Evolutionary conservation across 1,139 yeast genomes (phyloP).

Genomic region (Sugiyamaella xylanicola): DNA sequence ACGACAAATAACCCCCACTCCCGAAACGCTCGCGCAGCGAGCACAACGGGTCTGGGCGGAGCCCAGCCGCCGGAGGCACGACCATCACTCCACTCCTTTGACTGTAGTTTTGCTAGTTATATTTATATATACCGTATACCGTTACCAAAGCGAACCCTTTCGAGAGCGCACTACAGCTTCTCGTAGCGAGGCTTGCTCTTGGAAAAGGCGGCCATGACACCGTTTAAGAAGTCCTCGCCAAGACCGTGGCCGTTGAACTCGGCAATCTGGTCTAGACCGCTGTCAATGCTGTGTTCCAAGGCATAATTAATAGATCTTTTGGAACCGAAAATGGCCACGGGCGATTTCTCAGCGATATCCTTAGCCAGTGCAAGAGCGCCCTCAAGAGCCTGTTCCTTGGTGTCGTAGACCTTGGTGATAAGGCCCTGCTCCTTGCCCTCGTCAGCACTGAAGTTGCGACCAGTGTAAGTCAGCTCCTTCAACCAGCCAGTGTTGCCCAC

Average conservation of each 20-base stretch:
- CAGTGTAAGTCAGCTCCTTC: slow-evolving; percentile 66
- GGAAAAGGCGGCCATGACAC: slow-evolving; percentile 37
- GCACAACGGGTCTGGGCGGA: too few relatives aligned
- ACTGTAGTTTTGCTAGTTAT: too few relatives aligned
- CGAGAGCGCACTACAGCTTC: too few relatives aligned
- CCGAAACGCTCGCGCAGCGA: too few relatives aligned
- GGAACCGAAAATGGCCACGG: slow-evolving; percentile 69
- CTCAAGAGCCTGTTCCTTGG: slow-evolving; percentile 53
- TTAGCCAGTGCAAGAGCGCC: slow-evolving; percentile 55
- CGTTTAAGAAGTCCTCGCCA: slow-evolving; percentile 42
- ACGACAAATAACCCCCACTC: slow-evolving; percentile 1
- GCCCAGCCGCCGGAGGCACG: too few relatives aligned
- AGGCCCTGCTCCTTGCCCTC: slow-evolving; percentile 62
- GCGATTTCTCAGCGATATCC: slow-evolving; percentile 52
- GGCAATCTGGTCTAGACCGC: slow-evolving; percentile 59
- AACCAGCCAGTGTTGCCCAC: slow-evolving; percentile 61
- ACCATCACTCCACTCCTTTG: too few relatives aligned
- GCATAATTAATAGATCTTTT: slow-evolving; percentile 60
- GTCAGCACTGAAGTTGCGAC: slow-evolving; percentile 55
- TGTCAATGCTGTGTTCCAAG: slow-evolving; percentile 48
- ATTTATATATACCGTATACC: too few relatives aligned
- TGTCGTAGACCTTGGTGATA: slow-evolving; percentile 52
- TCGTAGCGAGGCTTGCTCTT: slow-evolving; percentile 40
- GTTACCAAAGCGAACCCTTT: too few relatives aligned
- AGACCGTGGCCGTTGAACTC: slow-evolving; percentile 53